Conservation (phyloP, 2,329 filamentous ascomycete genomes). For the Paecilomyces dactylethromorphus region DNA sequence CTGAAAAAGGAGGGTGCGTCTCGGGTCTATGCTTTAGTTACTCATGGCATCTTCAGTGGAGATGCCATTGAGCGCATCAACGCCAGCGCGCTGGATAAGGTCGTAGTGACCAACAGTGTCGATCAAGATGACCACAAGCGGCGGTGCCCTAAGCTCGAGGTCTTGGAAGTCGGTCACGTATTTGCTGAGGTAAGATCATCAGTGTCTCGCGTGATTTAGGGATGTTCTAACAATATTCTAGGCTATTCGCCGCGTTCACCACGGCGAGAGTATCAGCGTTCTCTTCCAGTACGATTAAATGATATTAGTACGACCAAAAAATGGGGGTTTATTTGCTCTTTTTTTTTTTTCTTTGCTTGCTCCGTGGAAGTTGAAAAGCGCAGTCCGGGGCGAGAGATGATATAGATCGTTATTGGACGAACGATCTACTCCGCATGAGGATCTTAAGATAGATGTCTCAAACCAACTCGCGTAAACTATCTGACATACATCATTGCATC, state of each 20-base stretch:
- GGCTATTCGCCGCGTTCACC: conserved; percentile 90
- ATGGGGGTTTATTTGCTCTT: neutral
- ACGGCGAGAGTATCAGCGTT: conserved; percentile 95
- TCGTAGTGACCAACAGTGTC: conserved; percentile 92
- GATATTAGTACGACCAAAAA: neutral
- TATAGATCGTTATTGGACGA: neutral
- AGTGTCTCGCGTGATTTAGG: conserved; percentile 4
- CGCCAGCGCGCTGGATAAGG: conserved; percentile 83
- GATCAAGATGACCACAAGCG: conserved; percentile 76
- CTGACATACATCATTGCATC: neutral
- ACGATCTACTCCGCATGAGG: neutral
- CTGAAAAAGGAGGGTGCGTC: conserved; percentile 89
- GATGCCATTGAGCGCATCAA: conserved; percentile 94
- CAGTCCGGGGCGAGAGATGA: neutral
- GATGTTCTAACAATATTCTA: conserved; percentile 30
- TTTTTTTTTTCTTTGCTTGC: neutral
- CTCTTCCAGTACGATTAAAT: conserved; percentile 75
- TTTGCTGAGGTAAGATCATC: conserved; percentile 70
- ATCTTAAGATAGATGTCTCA: neutral
- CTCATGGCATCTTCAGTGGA: conserved; percentile 90
- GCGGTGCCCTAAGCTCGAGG: conserved; percentile 79
- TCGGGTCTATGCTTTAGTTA: conserved; percentile 83
- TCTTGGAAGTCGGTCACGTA: conserved; percentile 79
- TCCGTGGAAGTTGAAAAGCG: neutral
- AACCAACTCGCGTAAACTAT: neutral